phyloP scores from a whole-genome alignment of 2,329 filamentous ascomycete genomes.

The Geoglossum cookeanum region DNA sequence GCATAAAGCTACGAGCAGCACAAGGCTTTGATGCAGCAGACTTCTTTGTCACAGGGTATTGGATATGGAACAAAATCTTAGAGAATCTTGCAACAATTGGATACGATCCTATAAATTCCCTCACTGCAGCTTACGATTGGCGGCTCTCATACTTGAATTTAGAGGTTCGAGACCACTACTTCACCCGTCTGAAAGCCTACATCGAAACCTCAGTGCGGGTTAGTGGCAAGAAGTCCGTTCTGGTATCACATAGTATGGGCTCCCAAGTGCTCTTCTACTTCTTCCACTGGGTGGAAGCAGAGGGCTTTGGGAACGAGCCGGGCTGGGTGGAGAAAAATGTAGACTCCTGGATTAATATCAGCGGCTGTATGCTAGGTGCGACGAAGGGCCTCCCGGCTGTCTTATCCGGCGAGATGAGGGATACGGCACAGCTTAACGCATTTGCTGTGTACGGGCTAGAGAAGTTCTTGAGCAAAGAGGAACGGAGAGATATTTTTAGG shows the following conservation, averaged over 20 bases:
- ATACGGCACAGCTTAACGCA: slow-evolving; percentile 87
- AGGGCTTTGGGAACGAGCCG: slow-evolving; percentile 58
- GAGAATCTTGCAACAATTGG: slow-evolving; percentile 92
- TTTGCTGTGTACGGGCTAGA: slow-evolving; percentile 95
- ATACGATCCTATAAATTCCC: slow-evolving; percentile 70
- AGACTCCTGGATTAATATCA: slow-evolving; percentile 96
- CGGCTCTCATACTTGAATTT: slow-evolving; percentile 77
- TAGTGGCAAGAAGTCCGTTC: slow-evolving; percentile 57
- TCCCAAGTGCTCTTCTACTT: slow-evolving; percentile 84
- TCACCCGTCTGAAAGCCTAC: slow-evolving; percentile 72
- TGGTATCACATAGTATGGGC: slow-evolving; percentile 94
- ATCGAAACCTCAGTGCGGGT: slow-evolving; percentile 69
- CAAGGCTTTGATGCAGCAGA: slow-evolving; percentile 96
- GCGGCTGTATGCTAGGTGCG: slow-evolving; percentile 91
- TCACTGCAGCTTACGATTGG: slow-evolving; percentile 70
- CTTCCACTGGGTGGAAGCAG: slow-evolving; percentile 63
- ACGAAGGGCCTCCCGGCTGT: slow-evolving; percentile 80
- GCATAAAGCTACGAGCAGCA: slow-evolving; percentile 75
- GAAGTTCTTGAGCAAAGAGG: slow-evolving; percentile 79
- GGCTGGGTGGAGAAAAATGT: slow-evolving; percentile 81
- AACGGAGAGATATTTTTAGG: slow-evolving; percentile 83
- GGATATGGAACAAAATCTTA: slow-evolving; percentile 98
- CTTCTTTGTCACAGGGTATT: slow-evolving; percentile 79
- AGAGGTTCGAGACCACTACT: slow-evolving; percentile 82
- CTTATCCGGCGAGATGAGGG: slow-evolving; percentile 92